Base-by-base conservation (phyloP, 2,329 filamentous ascomycete genomes). In the Sporothrix protearum region DNA sequence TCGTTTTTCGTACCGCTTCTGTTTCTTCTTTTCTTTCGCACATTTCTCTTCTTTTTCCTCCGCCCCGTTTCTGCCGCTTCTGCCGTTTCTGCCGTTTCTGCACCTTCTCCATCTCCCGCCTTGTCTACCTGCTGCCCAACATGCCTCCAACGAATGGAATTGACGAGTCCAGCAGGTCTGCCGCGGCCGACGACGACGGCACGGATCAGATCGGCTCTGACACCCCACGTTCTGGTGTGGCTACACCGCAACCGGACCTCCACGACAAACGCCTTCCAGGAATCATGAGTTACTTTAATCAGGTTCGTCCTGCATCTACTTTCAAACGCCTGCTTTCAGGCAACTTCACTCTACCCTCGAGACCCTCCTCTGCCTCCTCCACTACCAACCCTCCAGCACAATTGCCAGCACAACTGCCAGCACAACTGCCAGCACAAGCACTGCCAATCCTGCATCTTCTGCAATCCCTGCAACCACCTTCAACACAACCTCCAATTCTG, bases 271-370 rank as follows among this genome's bases (percentile, higher is more conserved):
- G 96, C 83, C 86, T 97, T 80, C 96, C 96, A 76, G 93, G 94
- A 80, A 97, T 98, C 85, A 91, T 96, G 87, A 96, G 91, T 86
- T 97, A 96, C 87, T 97, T 98, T 88, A 92, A 91, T 85, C 96
- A 99, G 95, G 96, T 99, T 97, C 91, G 96, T 97, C 88, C 88
- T 86, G 89, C 88, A 85, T 89, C 90, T 47, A 47, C 42, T 89
- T 87, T 87, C 86, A 82, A 84, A 76, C 79, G 80, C 80, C 81
- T 81, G 77, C 80, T 80, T 76, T 81, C 79, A 76, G 77, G 79
- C 76, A 78, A 78, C 73, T 81, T 80, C 76, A 78, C 78, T 78
- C 77, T 80, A 79, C 77, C 78, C 77, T 79, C 80, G 76, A 77
- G 80, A 77, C 77, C 76, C 73, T 76, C 78, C 73, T 78, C 77